A percentile compares a stretch with the other conserved stretches of the same genome.
Evolutionary conservation across 805 yeast genomes (phyloP).

Genomic region (Torulaspora microellipsoides): DNA sequence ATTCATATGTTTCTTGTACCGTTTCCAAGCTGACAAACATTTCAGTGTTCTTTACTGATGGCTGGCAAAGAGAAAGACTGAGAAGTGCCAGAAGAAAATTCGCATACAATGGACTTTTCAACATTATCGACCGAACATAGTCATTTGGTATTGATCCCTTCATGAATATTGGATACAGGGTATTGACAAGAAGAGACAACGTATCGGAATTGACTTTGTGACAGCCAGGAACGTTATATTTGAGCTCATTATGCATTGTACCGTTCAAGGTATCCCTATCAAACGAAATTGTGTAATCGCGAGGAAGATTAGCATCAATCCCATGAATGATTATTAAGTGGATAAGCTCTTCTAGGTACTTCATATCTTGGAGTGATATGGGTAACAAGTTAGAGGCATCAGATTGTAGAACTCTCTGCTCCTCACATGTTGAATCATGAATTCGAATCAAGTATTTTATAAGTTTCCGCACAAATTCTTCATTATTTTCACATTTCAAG

Average conservation of each 20-base stretch:
- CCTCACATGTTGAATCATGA: slow-evolving; percentile 10
- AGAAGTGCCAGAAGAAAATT: slow-evolving; percentile 50
- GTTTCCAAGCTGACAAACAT: slow-evolving; percentile 35
- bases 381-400: slow-evolving; percentile 37
- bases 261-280: slow-evolving; percentile 45
- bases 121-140: slow-evolving; percentile 37
- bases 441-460: slow-evolving; percentile 13
- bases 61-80: not conserved
- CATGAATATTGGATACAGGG: slow-evolving; percentile 24
- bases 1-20: slow-evolving; percentile 59
- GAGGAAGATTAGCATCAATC: slow-evolving; percentile 57
- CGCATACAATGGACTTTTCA: slow-evolving; percentile 63
- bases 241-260: slow-evolving; percentile 17
- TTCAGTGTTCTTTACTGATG: not conserved
- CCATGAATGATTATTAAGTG: slow-evolving; percentile 67
- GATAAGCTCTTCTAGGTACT: slow-evolving; percentile 58
- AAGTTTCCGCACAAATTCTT: slow-evolving; percentile 20
- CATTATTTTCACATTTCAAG: slow-evolving; percentile 14
- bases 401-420: slow-evolving; percentile 8
- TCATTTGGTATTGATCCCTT: slow-evolving; percentile 20
- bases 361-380: slow-evolving; percentile 83
- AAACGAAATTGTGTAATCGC: slow-evolving; percentile 58
- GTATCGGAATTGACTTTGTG: slow-evolving; percentile 12
- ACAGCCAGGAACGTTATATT: slow-evolving; percentile 16
- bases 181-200: slow-evolving; percentile 16